Evolutionary conservation across 805 yeast species (phyloP).

Genomic region (Kodamaea leandrae): DNA sequence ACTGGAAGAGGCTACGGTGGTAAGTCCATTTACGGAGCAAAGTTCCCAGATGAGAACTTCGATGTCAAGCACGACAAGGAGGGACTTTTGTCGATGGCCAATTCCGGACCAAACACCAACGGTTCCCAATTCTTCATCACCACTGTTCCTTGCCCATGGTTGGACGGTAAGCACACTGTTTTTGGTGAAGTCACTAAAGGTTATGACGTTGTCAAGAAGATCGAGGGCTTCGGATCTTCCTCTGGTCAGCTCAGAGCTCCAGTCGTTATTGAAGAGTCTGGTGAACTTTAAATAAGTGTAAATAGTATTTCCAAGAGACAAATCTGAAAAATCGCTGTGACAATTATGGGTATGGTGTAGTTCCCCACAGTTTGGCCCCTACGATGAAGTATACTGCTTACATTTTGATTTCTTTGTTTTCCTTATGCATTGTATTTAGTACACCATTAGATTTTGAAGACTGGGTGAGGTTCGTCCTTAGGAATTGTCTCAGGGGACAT

Average conservation of each 20-base stretch:
- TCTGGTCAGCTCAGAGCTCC: constrained; percentile 18
- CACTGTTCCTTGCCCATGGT: constrained; percentile 46
- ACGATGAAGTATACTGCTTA: too few species aligned
- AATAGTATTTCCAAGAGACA: background rate
- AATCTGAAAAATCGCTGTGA: too few species aligned
- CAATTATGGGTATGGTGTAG: too few species aligned
- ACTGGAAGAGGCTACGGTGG: constrained; percentile 95
- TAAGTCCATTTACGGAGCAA: constrained; percentile 75
- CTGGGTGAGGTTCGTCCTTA: constrained; percentile 31
- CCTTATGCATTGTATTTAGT: constrained; percentile 5
- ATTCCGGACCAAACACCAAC: constrained; percentile 89
- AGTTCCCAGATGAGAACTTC: constrained; percentile 68
- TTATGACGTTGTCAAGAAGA: constrained; percentile 24
- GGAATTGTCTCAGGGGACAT: constrained; percentile 39
- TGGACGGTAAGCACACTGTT: constrained; percentile 27
- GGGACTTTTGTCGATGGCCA: constrained; percentile 88
- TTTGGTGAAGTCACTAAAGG: constrained; percentile 28
- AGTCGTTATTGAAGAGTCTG: constrained; percentile 28
- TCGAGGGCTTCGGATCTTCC: constrained; percentile 23
- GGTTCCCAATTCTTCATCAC: constrained; percentile 91
- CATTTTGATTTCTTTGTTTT: background rate
- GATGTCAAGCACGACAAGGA: constrained; percentile 70
- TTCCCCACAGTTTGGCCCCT: too few species aligned
- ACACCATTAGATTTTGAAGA: constrained; percentile 29
- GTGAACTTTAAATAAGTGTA: constrained; percentile 17